Percentiles rank a stretch among this genome's conserved stretches.
Conservation (phyloP, 108 stramenopile species). For the Nannochloropsis salina region DNA sequence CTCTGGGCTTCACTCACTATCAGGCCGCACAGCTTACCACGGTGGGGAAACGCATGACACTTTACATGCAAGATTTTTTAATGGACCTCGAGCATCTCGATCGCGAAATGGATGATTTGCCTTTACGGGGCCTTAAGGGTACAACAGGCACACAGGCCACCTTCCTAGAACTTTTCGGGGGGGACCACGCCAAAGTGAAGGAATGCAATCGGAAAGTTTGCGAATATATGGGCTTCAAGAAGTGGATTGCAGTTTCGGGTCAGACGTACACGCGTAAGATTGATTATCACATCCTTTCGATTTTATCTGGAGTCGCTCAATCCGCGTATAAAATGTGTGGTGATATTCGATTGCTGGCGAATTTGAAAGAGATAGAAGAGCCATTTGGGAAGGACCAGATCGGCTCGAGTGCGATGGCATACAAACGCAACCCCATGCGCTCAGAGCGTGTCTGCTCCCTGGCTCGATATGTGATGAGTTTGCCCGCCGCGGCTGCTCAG, state of each 20-base stretch:
- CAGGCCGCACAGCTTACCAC: slow-evolving; percentile 97
- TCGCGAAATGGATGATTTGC: slow-evolving; percentile 76
- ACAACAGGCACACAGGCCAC: slow-evolving; percentile 97
- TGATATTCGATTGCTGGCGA: slow-evolving; percentile 91
- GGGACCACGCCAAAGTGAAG: slow-evolving; percentile 95
- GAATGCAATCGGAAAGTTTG: slow-evolving; percentile 67
- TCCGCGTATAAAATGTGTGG: slow-evolving; percentile 96
- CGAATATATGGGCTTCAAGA: slow-evolving; percentile 84
- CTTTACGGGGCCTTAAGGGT: slow-evolving; percentile 97
- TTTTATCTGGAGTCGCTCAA: slow-evolving; percentile 87
- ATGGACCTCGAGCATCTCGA: slow-evolving; percentile 74
- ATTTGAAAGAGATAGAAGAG: slow-evolving; percentile 93
- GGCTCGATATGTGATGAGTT: slow-evolving; percentile 85
- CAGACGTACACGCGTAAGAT: slow-evolving; percentile 99
- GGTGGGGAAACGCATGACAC: slow-evolving; percentile 86
- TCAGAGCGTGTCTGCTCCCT: slow-evolving; percentile 87
- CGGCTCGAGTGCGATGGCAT: slow-evolving; percentile 94
- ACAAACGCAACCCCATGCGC: slow-evolving; percentile 96
- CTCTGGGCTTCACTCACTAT: slow-evolving; percentile 95
- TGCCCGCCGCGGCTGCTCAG: slow-evolving; percentile 80
- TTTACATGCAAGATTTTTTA: slow-evolving; percentile 95
- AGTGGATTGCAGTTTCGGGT: slow-evolving; percentile 82
- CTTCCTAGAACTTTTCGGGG: slow-evolving; percentile 93
- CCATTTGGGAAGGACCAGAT: slow-evolving; percentile 89
- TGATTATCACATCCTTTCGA: slow-evolving; percentile 74